phyloP scores from a whole-genome alignment of 2,329 filamentous ascomycete species.

The Pseudopithomyces maydicus region DNA sequence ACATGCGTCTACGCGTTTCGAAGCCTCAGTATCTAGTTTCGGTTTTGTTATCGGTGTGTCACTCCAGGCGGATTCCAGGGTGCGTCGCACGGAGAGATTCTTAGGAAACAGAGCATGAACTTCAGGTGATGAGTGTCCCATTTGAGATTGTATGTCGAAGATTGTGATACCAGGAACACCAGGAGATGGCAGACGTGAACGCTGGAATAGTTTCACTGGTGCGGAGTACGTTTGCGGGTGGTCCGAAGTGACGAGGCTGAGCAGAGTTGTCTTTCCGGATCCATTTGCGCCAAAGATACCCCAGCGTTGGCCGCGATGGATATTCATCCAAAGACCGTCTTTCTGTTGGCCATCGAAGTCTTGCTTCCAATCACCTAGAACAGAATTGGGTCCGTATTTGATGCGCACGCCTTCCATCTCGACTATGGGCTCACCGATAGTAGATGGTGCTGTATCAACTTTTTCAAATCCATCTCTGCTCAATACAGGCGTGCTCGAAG shows the following conservation, averaged over 20 bases:
- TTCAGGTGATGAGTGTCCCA: slow-evolving; percentile 93
- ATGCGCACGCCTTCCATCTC: slow-evolving; percentile 88
- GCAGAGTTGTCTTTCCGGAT: slow-evolving; percentile 92
- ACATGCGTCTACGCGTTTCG: slow-evolving; percentile 67
- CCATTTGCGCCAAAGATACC: slow-evolving; percentile 93
- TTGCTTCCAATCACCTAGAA: slow-evolving; percentile 81
- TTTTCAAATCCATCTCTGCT: slow-evolving; percentile 40
- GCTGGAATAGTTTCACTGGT: slow-evolving; percentile 84
- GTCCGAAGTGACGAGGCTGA: slow-evolving; percentile 91
- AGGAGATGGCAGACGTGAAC: slow-evolving; percentile 75
- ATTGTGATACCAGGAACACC: slow-evolving; percentile 79
- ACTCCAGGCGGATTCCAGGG: slow-evolving; percentile 86
- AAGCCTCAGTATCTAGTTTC: slow-evolving; percentile 62
- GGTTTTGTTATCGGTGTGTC: slow-evolving; percentile 81
- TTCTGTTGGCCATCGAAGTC: slow-evolving; percentile 54
- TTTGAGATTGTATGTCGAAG: slow-evolving; percentile 87
- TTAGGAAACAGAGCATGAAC: slow-evolving; percentile 92
- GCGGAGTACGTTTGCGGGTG: slow-evolving; percentile 93
- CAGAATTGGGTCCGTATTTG: slow-evolving; percentile 75
- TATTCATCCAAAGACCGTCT: slow-evolving; percentile 78
- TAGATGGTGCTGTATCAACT: slow-evolving; percentile 19
- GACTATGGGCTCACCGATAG: slow-evolving; percentile 71
- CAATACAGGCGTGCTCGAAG: slow-evolving; percentile 10
- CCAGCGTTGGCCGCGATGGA: slow-evolving; percentile 84
- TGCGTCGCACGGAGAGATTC: slow-evolving; percentile 71